A percentile compares a stretch with the other conserved stretches of the same genome.
phyloP scores from a whole-genome alignment of 192 early-diverging fungal species.

The Physocladia obscura region DNA sequence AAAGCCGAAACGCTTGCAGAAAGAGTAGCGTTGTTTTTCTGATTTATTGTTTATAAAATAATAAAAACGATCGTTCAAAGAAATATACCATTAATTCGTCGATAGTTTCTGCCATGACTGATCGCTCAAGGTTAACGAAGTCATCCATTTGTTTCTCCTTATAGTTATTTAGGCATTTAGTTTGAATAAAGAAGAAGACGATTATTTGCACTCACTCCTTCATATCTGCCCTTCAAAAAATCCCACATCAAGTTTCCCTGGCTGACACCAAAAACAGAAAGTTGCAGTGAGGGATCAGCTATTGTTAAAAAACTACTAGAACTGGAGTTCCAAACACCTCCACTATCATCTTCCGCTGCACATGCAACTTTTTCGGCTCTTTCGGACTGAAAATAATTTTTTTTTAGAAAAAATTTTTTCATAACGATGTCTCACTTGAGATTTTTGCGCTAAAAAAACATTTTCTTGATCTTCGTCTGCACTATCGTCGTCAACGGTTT shows the following conservation, averaged over 20 bases:
- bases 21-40: neutral
- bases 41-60: neutral
- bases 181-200: too few relatives aligned
- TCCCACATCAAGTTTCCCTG: neutral
- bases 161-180: neutral
- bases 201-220: too few relatives aligned
- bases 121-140: neutral
- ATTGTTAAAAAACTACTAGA: too few relatives aligned
- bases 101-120: neutral
- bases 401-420: too few relatives aligned
- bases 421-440: too few relatives aligned
- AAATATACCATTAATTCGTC: neutral
- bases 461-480: too few relatives aligned
- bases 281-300: neutral
- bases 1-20: neutral
- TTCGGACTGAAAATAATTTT: too few relatives aligned
- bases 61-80: neutral
- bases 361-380: constrained; percentile 7
- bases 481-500: too few relatives aligned
- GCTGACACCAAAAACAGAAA: neutral
- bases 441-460: too few relatives aligned
- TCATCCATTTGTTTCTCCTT: neutral
- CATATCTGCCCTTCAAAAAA: too few relatives aligned
- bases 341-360: neutral
- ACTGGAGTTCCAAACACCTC: neutral